These are phyloP conservation scores for Cicer arietinum DNA, from an alignment of 306 rosid genomes.

Conservation along the genomic window DNA sequence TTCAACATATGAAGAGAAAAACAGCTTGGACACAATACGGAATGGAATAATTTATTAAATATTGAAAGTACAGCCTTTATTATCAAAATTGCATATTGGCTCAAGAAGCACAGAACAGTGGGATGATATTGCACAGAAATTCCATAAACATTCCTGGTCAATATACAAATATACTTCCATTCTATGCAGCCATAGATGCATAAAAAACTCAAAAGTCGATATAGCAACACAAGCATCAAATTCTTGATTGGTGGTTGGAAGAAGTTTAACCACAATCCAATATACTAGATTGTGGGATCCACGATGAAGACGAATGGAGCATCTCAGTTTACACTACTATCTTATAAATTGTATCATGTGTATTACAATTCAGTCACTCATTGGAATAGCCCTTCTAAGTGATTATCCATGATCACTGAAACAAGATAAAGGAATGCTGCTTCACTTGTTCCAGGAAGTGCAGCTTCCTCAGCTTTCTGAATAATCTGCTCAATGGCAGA, in stretches of 20 bases:
- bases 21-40: conserved; percentile 2
- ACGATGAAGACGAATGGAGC: not conserved
- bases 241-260: conserved; percentile 15
- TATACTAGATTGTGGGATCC: not conserved
- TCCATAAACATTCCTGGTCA: conserved; percentile 37
- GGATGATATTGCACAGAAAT: conserved; percentile 33
- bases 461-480: conserved; percentile 59
- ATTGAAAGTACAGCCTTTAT: conserved; percentile 15
- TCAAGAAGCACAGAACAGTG: conserved; percentile 10
- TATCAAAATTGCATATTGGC: conserved; percentile 27
- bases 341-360: conserved; percentile 15
- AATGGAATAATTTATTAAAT: too few relatives aligned
- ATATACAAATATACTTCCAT: conserved; percentile 28
- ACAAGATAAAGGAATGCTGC: conserved; percentile 58
- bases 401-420: conserved; percentile 59
- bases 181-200: conserved; percentile 28
- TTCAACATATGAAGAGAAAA: conserved; percentile 24
- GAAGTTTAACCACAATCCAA: conserved; percentile 33
- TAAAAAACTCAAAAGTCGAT: conserved; percentile 27
- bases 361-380: conserved; percentile 35
- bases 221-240: conserved; percentile 28
- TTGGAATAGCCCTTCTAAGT: conserved; percentile 49
- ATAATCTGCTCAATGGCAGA: conserved; percentile 65
- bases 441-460: conserved; percentile 57
- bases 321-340: conserved; percentile 32